These are phyloP conservation scores for Nadsonia commutata DNA, from an alignment of 1,139 yeast genomes.

Conservation along the genomic window DNA sequence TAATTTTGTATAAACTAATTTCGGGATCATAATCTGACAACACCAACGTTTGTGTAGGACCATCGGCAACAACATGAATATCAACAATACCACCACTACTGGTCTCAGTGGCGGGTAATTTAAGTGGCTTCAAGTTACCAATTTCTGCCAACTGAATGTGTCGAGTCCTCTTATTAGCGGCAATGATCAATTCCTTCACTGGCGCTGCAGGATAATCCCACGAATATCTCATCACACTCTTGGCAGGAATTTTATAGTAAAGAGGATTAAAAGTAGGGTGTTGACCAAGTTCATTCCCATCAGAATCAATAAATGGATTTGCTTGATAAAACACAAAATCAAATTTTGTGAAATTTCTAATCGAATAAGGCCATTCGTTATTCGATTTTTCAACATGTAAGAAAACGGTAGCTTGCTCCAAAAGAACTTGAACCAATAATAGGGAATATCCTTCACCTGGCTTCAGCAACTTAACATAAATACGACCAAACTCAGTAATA, in stretches of 20 bases:
- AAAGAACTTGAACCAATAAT: slow-evolving; percentile 53
- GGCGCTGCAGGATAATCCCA: slow-evolving; percentile 95
- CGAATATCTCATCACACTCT: slow-evolving; percentile 94
- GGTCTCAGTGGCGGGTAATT: slow-evolving; percentile 39
- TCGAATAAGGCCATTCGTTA: slow-evolving; percentile 82
- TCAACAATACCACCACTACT: slow-evolving; percentile 46
- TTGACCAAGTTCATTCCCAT: slow-evolving; percentile 36
- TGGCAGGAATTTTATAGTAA: slow-evolving; percentile 67
- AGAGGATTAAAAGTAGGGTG: slow-evolving; percentile 30
- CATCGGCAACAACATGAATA: slow-evolving; percentile 88
- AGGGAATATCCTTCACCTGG: slow-evolving; percentile 52
- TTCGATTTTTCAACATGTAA: slow-evolving; percentile 61
- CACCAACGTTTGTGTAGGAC: slow-evolving; percentile 80
- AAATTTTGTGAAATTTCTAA: slow-evolving; percentile 72
- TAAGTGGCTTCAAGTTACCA: slow-evolving; percentile 80
- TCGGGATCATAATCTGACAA: slow-evolving; percentile 73
- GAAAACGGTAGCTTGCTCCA: slow-evolving; percentile 73
- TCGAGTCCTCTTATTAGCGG: slow-evolving; percentile 58
- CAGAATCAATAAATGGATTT: slow-evolving; percentile 63
- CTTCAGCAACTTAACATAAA: slow-evolving; percentile 54
- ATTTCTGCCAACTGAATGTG: slow-evolving; percentile 80
- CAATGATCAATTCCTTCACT: slow-evolving; percentile 62
- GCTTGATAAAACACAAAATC: slow-evolving; percentile 80
- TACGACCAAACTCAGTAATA: slow-evolving; percentile 70
- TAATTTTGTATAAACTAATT: slow-evolving; percentile 50